Evolutionary conservation across 768 basidiomycete species (phyloP), one percentile per base, ranked within the genome.

Genomic region (Paxillus ammoniavirescens): DNA sequence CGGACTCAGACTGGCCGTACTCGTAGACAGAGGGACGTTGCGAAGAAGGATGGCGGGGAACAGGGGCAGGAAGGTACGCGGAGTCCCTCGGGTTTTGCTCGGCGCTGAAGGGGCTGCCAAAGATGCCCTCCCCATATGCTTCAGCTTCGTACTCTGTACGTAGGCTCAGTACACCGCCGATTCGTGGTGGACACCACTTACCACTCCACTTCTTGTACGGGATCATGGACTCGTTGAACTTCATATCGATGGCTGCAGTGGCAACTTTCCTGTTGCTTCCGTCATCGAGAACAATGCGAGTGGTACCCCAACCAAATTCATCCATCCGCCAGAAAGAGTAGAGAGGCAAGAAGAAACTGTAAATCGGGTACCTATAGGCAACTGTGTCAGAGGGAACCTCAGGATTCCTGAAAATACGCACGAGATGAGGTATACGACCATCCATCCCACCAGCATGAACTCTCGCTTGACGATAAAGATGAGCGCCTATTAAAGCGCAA

Each of bases 271-370:
- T 86, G 64, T 77, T 77, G 59, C 75, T 77, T 47, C 86, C 85
- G 63, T 86, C 85, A 37, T 85, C 83, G 30, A 86, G 77, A 44
- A 86, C 84, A 35, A 84, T 58, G 67, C 84, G 82, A 26, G 82
- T 82, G 64, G 77, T 81, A 74, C 82, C 79, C 81, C 82, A 86
- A 65, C 80, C 78, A 67, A 86, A 87, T 62, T 87, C 85, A 60
- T 86, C 86, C 84, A 86, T 85, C 58, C 80, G 79, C 85, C 85
- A 87, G 78, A 87, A 87, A 5, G 85, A 84, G 66, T 87, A 87
- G 13, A 87, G 52, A 5, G 85, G 85, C 10, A 87, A 68, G 74
- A 86, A 80, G 74, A 87, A 81, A 55, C 80, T 82, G 74, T 83
- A 87, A 49, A 87, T 60, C 4, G 85, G 85, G 64, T 84, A 84